Base-by-base conservation (phyloP, 805 yeast genomes). In the Candida maesae region DNA sequence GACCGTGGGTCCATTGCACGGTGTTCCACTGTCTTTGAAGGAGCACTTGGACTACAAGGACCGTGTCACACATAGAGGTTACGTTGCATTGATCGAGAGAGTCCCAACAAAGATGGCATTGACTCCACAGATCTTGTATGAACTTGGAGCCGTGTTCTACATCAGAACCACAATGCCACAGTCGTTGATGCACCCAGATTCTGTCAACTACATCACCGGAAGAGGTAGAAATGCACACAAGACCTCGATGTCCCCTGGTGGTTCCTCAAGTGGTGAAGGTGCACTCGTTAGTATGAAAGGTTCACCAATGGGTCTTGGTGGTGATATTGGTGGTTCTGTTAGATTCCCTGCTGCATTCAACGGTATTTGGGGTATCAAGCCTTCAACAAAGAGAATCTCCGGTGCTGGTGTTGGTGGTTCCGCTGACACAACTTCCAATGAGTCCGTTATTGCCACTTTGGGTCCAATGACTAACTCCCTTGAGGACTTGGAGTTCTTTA, bases 191-290 rank as follows among this genome's bases (percentile, higher is more conserved):
- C 84, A 78, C 52, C 64, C 77, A 50, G 84, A 79, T 55, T 74
- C 84, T 12, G 65, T 70, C 53, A 77, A 78, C 56, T 73, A 76
- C 59, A 65, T 81, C 51, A 68, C 65, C 33, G 86, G 85, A 12
- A 65, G 74, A 46, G 68, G 83, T 3, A 63, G 71, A 50, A 80
- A 80, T 53, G 78, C 84, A 1, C 59, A 64, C 59, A 80, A 81
- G 52, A 65, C 78, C 26, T 59, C 67, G 13, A 63, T 79, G 42
- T 72, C 83, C n/a, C 68, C 82, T 2, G 88, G 87, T 45, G 88
- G 88, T 11, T 78, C 84, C 1, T 76, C 83, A 6, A 80, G 83
- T 30, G 88, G 88, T 45, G 87, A 81, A 56, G 82, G 85, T 48
- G 77, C 83, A 0, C 58, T 76, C 42, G 73, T 79, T 41, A 76